Conservation (phyloP, 2,329 filamentous ascomycete genomes). For the Aspergillus sp. region DNA sequence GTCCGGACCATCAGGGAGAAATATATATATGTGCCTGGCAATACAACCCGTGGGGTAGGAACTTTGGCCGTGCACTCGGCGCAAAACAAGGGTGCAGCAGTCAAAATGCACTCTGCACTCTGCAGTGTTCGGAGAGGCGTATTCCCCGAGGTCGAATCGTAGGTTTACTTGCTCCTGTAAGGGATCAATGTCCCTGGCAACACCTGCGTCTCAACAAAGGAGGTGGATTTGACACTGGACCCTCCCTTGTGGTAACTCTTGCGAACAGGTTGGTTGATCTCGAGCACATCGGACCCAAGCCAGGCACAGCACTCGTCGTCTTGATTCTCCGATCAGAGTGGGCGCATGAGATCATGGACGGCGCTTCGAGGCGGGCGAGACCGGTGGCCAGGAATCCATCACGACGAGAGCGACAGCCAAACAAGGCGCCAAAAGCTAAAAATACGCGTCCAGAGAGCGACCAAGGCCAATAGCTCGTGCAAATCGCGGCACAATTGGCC, state of each 20-base stretch:
- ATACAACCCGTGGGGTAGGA: neutral
- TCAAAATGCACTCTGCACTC: neutral
- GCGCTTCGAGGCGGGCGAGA: slow-evolving; percentile 4
- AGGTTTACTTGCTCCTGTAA: neutral
- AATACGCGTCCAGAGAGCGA: neutral
- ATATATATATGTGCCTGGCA: neutral
- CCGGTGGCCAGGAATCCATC: neutral
- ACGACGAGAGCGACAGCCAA: neutral
- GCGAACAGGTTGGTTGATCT: neutral
- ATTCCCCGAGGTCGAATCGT: no score
- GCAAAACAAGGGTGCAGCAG: neutral
- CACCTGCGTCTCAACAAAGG: neutral
- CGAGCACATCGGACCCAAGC: slow-evolving; percentile 3
- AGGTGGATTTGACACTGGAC: neutral
- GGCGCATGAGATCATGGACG: neutral
- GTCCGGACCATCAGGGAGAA: no score
- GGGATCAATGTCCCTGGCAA: neutral
- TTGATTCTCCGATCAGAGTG: slow-evolving; percentile 7
- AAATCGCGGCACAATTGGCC: neutral
- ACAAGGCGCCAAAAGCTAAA: slow-evolving; percentile 1
- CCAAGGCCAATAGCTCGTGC: neutral
- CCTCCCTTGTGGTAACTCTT: neutral
- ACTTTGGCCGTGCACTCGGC: neutral
- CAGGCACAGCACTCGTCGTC: neutral
- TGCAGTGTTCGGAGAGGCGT: no score